Evolutionary conservation across 305 asterid species (phyloP).

Genomic region (Vinca major): DNA sequence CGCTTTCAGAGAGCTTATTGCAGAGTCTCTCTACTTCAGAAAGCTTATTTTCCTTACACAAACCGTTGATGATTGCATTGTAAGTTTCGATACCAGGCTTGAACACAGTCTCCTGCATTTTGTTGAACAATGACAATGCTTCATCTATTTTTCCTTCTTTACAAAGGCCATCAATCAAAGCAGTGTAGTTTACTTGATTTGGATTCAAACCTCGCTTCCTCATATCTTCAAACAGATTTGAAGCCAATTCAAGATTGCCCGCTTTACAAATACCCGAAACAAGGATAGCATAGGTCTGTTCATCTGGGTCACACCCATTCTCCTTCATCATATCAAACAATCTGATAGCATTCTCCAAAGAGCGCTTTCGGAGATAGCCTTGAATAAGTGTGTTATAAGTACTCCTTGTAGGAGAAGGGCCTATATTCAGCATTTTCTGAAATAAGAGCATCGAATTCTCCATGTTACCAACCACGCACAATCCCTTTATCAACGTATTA

Average conservation of each 20-base stretch:
- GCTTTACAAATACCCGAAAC: constrained; percentile 64
- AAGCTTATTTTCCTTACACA: constrained; percentile 41
- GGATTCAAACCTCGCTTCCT: constrained; percentile 58
- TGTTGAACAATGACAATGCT: constrained; percentile 46
- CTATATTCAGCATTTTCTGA: constrained; percentile 61
- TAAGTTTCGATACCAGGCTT: constrained; percentile 51
- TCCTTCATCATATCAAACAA: constrained; percentile 75
- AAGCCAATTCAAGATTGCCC: constrained; percentile 49
- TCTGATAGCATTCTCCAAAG: constrained; percentile 61
- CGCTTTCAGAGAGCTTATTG: constrained; percentile 46
- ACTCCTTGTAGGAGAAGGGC: constrained; percentile 55
- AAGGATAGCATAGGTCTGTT: constrained; percentile 66
- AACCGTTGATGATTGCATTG: constrained; percentile 66
- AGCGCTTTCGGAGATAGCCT: constrained; percentile 43
- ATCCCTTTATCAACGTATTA: constrained; percentile 69
- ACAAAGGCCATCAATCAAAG: constrained; percentile 72
- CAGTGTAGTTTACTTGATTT: constrained; percentile 50
- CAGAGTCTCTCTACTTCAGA: constrained; percentile 54
- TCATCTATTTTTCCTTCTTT: constrained; percentile 65
- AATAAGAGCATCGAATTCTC: constrained; percentile 69
- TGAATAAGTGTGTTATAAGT: constrained; percentile 71
- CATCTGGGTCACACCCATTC: constrained; percentile 67
- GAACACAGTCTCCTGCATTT: constrained; percentile 48
- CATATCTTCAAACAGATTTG: constrained; percentile 66
- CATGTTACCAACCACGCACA: constrained; percentile 47